Base-by-base conservation (phyloP, 2,329 filamentous ascomycete genomes). In the Macrophomina tecta region DNA sequence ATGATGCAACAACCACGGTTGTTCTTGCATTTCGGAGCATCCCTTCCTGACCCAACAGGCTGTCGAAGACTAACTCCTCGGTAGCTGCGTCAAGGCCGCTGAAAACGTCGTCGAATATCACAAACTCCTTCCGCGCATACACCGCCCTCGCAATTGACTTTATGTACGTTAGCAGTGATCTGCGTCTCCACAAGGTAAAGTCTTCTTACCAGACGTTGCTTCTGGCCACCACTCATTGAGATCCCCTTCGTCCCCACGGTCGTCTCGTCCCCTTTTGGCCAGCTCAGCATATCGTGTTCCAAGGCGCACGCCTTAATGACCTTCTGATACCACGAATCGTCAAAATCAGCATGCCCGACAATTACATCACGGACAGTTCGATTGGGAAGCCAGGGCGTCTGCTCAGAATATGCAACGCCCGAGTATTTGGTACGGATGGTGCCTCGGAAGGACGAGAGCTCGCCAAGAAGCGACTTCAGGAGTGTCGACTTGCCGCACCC, bases 221-320 rank as follows among this genome's bases (percentile, higher is more conserved):
- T 84, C 68, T 86, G 84, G 5, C 84, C 84, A 42, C 83, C 83
- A 72, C 83, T 85, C 45, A 86, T 76, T 28, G 81, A 78, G 65
- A 84, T 79, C 38, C 84, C 84, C 70, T 83, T 82, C 70, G 81
- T 85, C 16, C 84, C 84, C 66, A 85, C 81, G 30, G 81, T 71
- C 14, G 83, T 85, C 58, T 80, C 75, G 61, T 80, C 73, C 30
- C 76, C 76, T 64, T 75, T 71, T 32, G 75, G 75, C 61, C 76
- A 67, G 62, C 74, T 70, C 42, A 69, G 70, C 34, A 77, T 70
- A 73, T 77, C 75, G 68, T 76, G 73, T 66, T 77, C 75, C 67
- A 78, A 69, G 14, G 73, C 75, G 69, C 76, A 78, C 64, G 71
- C 72, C 55, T 70, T 72, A 30, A 80, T 69, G 8, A 80, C 77